phyloP scores from a whole-genome alignment of 2,329 filamentous ascomycete genomes.

The Hymenotorrendiella dingleyae region DNA sequence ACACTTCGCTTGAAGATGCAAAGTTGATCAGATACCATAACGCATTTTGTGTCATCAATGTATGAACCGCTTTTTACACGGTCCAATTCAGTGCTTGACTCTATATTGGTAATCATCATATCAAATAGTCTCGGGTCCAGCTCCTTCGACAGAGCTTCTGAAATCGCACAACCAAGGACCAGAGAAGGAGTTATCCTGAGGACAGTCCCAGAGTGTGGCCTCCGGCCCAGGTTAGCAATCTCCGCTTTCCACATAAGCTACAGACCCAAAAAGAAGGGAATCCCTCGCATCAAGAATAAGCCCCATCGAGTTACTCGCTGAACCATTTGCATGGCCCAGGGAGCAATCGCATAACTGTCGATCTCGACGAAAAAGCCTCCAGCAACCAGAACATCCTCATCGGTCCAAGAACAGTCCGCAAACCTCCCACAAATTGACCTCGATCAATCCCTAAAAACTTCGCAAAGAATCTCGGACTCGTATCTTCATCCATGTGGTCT shows the following conservation, averaged over 20 bases:
- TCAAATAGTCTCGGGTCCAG: slow-evolving; percentile 49
- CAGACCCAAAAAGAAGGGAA: slow-evolving; percentile 43
- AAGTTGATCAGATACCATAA: slow-evolving; percentile 45
- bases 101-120: slow-evolving; percentile 92
- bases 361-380: slow-evolving; percentile 80
- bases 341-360: slow-evolving; percentile 98
- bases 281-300: slow-evolving; percentile 99
- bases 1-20: slow-evolving; percentile 3
- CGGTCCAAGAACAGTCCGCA: slow-evolving; percentile 34
- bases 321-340: slow-evolving; percentile 31
- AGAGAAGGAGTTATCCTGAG: slow-evolving; percentile 32
- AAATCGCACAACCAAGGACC: slow-evolving; percentile 23
- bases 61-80: slow-evolving; percentile 34
- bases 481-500: slow-evolving; percentile 77
- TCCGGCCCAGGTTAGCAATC: slow-evolving; percentile 19
- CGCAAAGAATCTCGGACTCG: slow-evolving; percentile 61
- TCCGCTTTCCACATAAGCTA: slow-evolving; percentile 50
- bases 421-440: slow-evolving; percentile 32
- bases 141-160: slow-evolving; percentile 65
- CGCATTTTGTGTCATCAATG: slow-evolving; percentile 43
- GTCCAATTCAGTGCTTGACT: slow-evolving; percentile 92
- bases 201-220: slow-evolving; percentile 26
- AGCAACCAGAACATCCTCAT: slow-evolving; percentile 42
- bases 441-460: slow-evolving; percentile 30
- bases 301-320: slow-evolving; percentile 97